Evolutionary conservation across 768 basidiomycete species (phyloP), one percentile per base, ranked within the genome.

Genomic region (Trametes cinnabarina): DNA sequence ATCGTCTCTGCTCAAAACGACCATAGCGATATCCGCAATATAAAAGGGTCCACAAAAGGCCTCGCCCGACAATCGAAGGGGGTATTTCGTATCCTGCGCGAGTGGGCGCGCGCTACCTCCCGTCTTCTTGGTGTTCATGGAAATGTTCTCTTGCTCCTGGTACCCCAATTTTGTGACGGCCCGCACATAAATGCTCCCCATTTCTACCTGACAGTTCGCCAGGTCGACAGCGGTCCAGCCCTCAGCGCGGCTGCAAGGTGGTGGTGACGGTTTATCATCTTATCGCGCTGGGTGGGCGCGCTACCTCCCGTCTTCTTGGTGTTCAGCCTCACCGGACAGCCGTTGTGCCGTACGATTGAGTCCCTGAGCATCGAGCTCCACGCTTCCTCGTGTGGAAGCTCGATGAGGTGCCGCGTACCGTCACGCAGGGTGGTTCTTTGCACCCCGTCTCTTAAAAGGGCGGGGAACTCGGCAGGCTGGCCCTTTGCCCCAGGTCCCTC

Each of bases 1-100:
- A 59, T 59, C 58, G 58, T 59, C 58, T 28, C 47, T 44, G 17
- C 51, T 48, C 39, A 12, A 58, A 41, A 53, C 48, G 58, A 59
- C 58, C 23, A 17, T 17, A 46, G 58, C 58, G 58, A 46, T n/a
- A n/a, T n/a, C n/a, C n/a, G n/a, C n/a, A n/a, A 47, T 59, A 44
- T 53, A 54, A 37, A 43, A 46, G 51, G 48, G 47, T 46, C 58
- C 51, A 47, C 39, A 39, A 43, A 40, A 28, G 46, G 57, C 46
- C 58, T 53, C 37, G 58, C 51, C 57, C 43, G 46, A 42, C 41
- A 40, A 25, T 19, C 28, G 46, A 32, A 53, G 46, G 56, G 57
- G 46, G 50, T 17, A 11, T 23, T 20, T 47, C 57, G 57, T 48
- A 58, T 41, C 49, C 44, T 58, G 37, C 47, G 47, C 46, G 15